Conservation (phyloP, 2,329 filamentous ascomycete species). For the Aschersonia sp. region DNA sequence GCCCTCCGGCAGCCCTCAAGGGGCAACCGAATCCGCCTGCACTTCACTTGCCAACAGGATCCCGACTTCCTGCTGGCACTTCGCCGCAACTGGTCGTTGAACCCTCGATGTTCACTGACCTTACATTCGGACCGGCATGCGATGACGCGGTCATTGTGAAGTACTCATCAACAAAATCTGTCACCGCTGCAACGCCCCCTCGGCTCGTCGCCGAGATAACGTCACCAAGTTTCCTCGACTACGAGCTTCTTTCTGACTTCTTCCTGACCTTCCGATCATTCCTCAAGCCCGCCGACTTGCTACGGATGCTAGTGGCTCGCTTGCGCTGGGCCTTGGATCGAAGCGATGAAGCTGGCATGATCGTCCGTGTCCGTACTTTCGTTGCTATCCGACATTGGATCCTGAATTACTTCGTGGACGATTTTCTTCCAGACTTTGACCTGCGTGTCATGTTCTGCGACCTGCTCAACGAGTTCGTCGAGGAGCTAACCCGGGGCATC, state of each 20-base stretch:
- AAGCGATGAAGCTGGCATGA: constrained; percentile 70
- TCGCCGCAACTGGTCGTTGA: constrained; percentile 40
- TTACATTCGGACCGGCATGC: constrained; percentile 64
- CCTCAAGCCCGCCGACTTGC: constrained; percentile 58
- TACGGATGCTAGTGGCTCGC: constrained; percentile 72
- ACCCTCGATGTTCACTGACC: constrained; percentile 66
- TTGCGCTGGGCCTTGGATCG: constrained; percentile 75
- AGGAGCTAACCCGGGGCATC: constrained; percentile 34
- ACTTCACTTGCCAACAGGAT: constrained; percentile 23
- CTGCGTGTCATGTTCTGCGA: constrained; percentile 68
- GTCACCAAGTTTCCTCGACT: constrained; percentile 88
- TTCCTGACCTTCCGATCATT: constrained; percentile 92
- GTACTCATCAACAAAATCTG: constrained; percentile 59
- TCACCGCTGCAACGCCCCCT: constrained; percentile 79
- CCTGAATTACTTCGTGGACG: constrained; percentile 91
- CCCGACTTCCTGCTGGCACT: constrained; percentile 29
- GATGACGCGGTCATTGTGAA: constrained; percentile 73
- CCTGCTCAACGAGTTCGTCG: constrained; percentile 56
- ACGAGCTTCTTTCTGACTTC: constrained; percentile 93
- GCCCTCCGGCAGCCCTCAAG: constrained; percentile 7
- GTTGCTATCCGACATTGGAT: constrained; percentile 96
- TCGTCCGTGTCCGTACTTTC: constrained; percentile 91
- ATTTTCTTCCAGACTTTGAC: constrained; percentile 66
- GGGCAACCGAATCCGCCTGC: constrained; percentile 12
- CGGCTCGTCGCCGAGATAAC: constrained; percentile 93